These are phyloP conservation scores for Agrocybe pediades DNA, from an alignment of 768 basidiomycete genomes.

Conservation along the genomic window DNA sequence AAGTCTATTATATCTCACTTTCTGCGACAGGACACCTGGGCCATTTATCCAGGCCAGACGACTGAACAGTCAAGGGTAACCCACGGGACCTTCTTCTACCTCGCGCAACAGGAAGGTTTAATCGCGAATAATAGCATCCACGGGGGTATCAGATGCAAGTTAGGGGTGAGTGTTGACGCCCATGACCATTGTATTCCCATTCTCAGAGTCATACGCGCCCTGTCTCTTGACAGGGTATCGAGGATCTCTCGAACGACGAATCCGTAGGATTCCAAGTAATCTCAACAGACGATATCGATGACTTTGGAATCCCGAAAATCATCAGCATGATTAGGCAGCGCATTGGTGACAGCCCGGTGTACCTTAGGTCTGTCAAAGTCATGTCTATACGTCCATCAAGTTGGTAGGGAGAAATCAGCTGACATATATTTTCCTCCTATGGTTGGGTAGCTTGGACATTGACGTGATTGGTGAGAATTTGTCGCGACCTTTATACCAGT, in stretches of 20 bases:
- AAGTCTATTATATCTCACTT: background rate
- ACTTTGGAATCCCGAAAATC: conserved; percentile 71
- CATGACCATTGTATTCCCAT: background rate
- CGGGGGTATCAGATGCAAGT: conserved; percentile 82
- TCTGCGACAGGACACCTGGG: conserved; percentile 58
- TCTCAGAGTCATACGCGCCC: background rate
- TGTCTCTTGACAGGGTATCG: conserved; percentile 44
- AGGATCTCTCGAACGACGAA: conserved; percentile 69
- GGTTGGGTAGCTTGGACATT: conserved; percentile 63
- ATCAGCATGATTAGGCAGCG: conserved; percentile 68
- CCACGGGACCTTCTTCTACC: conserved; percentile 86
- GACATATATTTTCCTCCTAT: background rate
- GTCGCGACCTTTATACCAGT: background rate
- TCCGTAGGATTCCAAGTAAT: conserved; percentile 80
- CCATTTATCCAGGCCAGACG: conserved; percentile 54
- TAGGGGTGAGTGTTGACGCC: conserved; percentile 34
- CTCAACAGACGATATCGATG: conserved; percentile 82
- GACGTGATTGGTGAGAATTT: conserved; percentile 68
- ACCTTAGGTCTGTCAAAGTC: conserved; percentile 58
- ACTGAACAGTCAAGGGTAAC: conserved; percentile 69
- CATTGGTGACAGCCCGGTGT: conserved; percentile 75
- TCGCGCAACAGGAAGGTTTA: conserved; percentile 77
- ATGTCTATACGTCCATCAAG: background rate
- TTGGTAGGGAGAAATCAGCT: background rate
- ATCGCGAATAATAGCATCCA: conserved; percentile 80